Evolutionary conservation across 805 yeast genomes (phyloP).

Genomic region (Sugiyamaella chiloensis): DNA sequence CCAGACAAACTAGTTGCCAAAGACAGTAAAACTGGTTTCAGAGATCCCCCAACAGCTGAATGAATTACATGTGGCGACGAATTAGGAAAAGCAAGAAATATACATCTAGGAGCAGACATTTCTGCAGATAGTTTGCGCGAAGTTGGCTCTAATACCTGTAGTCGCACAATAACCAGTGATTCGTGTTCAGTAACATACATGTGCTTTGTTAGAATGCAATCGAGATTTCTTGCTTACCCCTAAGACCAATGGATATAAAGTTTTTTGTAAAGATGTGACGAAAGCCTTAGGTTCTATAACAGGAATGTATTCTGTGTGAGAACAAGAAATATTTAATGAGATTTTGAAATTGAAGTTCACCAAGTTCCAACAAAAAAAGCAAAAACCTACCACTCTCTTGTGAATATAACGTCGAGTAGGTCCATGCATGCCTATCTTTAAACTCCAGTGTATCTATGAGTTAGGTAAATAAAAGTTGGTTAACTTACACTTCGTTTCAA

Average conservation of each 20-base stretch:
- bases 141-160: slow-evolving; percentile 61
- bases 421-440: slow-evolving; percentile 35
- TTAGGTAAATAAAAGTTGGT: neutral
- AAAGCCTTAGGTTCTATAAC: slow-evolving; percentile 50
- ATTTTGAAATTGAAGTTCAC: no score
- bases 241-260: slow-evolving; percentile 35
- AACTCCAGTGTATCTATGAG: slow-evolving; percentile 47
- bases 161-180: slow-evolving; percentile 55
- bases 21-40: slow-evolving; percentile 57
- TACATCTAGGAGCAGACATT: slow-evolving; percentile 52
- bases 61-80: slow-evolving; percentile 68
- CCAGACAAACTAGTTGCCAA: slow-evolving; percentile 52
- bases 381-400: slow-evolving; percentile 20
- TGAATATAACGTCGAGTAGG: slow-evolving; percentile 30
- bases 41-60: slow-evolving; percentile 41
- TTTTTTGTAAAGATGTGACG: slow-evolving; percentile 45
- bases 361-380: neutral
- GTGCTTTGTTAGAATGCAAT: slow-evolving; percentile 49
- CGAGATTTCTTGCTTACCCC: slow-evolving; percentile 12
- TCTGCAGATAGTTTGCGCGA: slow-evolving; percentile 4
- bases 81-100: slow-evolving; percentile 62
- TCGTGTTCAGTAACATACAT: slow-evolving; percentile 68
- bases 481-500: slow-evolving; percentile 54
- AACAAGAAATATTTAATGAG: no score
- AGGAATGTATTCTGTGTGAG: slow-evolving; percentile 29